These are phyloP conservation scores for Volutella citrinella DNA, from an alignment of 2,329 filamentous ascomycete genomes.

Conservation along the genomic window DNA sequence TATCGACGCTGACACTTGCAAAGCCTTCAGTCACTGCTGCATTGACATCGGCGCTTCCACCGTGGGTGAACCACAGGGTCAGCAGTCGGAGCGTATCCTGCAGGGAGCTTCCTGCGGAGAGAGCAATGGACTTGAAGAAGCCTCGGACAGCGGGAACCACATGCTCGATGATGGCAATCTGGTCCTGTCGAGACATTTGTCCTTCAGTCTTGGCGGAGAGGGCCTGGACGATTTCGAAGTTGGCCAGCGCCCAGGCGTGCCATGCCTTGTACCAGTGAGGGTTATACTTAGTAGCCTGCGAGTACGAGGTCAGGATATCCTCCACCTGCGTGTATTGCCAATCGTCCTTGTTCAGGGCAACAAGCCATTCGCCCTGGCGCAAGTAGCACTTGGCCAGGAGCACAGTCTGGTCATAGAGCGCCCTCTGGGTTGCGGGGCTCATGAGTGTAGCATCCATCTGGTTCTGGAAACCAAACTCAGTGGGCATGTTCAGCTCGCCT, in stretches of 20 bases:
- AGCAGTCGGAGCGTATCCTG: slow-evolving; percentile 92
- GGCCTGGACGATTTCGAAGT: slow-evolving; percentile 95
- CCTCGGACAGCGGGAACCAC: slow-evolving; percentile 93
- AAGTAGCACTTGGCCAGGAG: slow-evolving; percentile 94
- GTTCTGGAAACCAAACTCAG: slow-evolving; percentile 51
- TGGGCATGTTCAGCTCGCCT: slow-evolving; percentile 41
- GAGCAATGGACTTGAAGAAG: slow-evolving; percentile 95
- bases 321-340: slow-evolving; percentile 86
- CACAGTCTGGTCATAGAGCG: slow-evolving; percentile 59
- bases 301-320: slow-evolving; percentile 88
- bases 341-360: slow-evolving; percentile 77
- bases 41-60: slow-evolving; percentile 84
- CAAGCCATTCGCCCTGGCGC: slow-evolving; percentile 95
- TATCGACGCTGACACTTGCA: slow-evolving; percentile 88
- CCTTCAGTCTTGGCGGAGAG: slow-evolving; percentile 66
- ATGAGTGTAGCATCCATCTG: slow-evolving; percentile 42
- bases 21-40: slow-evolving; percentile 87
- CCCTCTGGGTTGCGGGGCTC: slow-evolving; percentile 49
- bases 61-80: slow-evolving; percentile 95
- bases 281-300: slow-evolving; percentile 89
- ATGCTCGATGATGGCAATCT: slow-evolving; percentile 73
- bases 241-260: slow-evolving; percentile 97
- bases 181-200: slow-evolving; percentile 44
- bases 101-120: slow-evolving; percentile 87
- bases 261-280: slow-evolving; percentile 97